Base-by-base conservation (phyloP, 352 stramenopile species). In the Phytophthora ohioensis region DNA sequence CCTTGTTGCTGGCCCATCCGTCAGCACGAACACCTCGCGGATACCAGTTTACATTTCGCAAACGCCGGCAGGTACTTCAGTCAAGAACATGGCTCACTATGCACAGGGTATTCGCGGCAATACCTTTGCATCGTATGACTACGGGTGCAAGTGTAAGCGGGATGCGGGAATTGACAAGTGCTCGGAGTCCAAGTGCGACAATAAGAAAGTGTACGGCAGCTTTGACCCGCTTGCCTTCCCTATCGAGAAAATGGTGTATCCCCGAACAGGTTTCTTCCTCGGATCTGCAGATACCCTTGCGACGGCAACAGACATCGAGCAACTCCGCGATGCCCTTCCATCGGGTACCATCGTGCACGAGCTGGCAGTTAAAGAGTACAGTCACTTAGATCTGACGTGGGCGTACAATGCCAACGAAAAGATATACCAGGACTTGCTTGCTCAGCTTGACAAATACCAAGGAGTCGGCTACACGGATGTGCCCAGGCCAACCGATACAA, bases 31-130 rank as follows among this genome's bases (percentile, higher is more conserved):
- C 60, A 64, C 54, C 2, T 76, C 73, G 3, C 64, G 81, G 13
- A 74, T 87, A 17, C 64, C 84, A 17, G 81, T 88, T 15, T 88
- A 87, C 61, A 72, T 88, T 61, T 72, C 76, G 13, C 78, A 88
- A 67, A 87, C 76, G 2, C 81, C 81, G 1, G 76, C 81, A 3
- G 79, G 81, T 8, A 88, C 76, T 6, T 87, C 78, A 0, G 78
- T 87, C 31, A 88, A 88, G 67, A 88, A 85, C 58, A 69, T 88
- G 49, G 81, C 59, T 8, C 78, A 88, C 42, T 88, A 76, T 52
- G 78, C 78, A 17, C 81, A 88, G 47, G 67, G 56, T 56, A 85
- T 88, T 58, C 78, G 81, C 31, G 74, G 76, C 52, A 64, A 82
- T 30, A 82, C 74, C 0, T 88, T 85, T 57, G 73, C 71, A 17